Base-by-base conservation (phyloP, 441 rosid genomes). In the Hura crepitans region DNA sequence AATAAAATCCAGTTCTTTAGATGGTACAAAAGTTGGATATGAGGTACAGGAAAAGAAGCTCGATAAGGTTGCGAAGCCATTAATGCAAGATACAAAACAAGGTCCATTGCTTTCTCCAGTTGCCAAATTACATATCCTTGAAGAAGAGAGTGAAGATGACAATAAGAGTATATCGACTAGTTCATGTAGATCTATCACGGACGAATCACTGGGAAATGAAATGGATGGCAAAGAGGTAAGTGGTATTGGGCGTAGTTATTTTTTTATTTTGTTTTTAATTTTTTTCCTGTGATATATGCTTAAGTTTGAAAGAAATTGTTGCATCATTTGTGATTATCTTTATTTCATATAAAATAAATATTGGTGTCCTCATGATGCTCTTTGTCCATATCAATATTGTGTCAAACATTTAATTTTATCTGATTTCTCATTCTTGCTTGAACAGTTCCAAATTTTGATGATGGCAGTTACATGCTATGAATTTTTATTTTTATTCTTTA, bases 61-160 rank as follows among this genome's bases (percentile, higher is more conserved):
- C 33, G 87, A 84, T 69, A 85, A 80, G 80, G 83, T 72, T 76
- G 58, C 78, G 60, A 86, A 79, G 79, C 85, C 80, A 74, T 62
- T 66, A 62, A 61, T 72, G 70, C 86, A 78, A 65, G 83, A 75
- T 61, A 74, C 79, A 72, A 85, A 80, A 76, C 83, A 85, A 80
- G 84, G 75, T 70, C 77, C 70, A 47, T 50, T 77, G 69, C 76
- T 72, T 77, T 70, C 77, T 56, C 83, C 84, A 31, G 42, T 71
- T 73, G 74, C 82, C 65, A 84, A 86, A 76, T 75, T 86, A 71
- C 83, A 81, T 72, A 73, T 81, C 58, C 78, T 85, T 63, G 82
- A 87, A 54, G 97, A 78, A 75, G 93, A 83, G 66, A 82, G 77
- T 78, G 91, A 83, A 77, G 81, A 79, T 73, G 87, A 84, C 72